Evolutionary conservation across 2,329 filamentous ascomycete species (phyloP), one percentile per base, ranked within the genome.

Genomic region (Ceratocystiopsis sp.): DNA sequence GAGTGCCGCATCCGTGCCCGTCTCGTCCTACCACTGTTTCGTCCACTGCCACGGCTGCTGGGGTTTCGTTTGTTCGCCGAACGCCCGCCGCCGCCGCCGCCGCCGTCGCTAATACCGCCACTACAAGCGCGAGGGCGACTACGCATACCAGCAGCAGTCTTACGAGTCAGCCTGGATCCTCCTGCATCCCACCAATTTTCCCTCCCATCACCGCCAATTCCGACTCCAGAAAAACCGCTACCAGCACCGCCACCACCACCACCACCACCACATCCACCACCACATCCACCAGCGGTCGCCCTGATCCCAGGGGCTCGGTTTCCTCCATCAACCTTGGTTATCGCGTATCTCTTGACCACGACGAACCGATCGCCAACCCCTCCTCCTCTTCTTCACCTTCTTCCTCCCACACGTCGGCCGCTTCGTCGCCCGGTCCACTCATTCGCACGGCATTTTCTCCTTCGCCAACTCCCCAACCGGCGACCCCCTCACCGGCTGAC

Each of bases 381-480:
- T 40, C 43, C 44, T 14, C 18, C 21, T 40, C 43, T 8, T 41
- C 42, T 16, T 34, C 43, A 8, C 42, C 45, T 2, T 46, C 48
- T 12, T 25, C 38, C 18, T 47, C 51, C 16, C 46, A 45, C 41
- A 42, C 46, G 12, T 38, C 36, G 11, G 34, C 39, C 9, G 38
- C 39, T 7, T 32, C 38, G 11, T 54, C 58, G 46, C 57, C 57
- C 38, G 53, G 52, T n/a, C 57, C 56, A 33, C 50, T 53, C 43
- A 51, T 54, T 46, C 51, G 56, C 46, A 52, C 55, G 40, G 59
- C 58, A 37, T 54, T 52, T 42, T 61, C 60, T 43, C 55, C 56
- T 17, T 60, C 59, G 25, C 55, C 63, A 42, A 63, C 64, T 48
- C 63, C 65, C 46, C 63, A 66, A 51, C 64, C 64, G 44, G 57